Conservation (phyloP, 2,329 filamentous ascomycete genomes). For the Fusarium tricinctum region DNA sequence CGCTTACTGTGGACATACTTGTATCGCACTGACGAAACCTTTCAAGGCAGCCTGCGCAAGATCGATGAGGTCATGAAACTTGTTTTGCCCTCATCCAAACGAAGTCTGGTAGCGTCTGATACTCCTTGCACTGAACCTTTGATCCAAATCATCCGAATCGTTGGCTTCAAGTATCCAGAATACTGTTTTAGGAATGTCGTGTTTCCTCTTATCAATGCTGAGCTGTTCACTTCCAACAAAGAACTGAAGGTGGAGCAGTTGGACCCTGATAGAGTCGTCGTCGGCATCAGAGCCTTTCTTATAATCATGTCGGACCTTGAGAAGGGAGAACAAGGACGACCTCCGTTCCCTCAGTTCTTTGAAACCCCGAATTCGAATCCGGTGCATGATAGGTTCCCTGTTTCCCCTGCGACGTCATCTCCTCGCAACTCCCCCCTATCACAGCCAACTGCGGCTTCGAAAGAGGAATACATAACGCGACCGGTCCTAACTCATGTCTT, state of each 20-base stretch:
- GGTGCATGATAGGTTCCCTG: constrained; percentile 64
- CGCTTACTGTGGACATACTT: constrained; percentile 95
- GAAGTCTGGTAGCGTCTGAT: constrained; percentile 86
- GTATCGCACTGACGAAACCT: constrained; percentile 82
- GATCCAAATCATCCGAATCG: constrained; percentile 93
- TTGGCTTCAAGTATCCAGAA: constrained; percentile 93
- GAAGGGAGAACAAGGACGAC: constrained; percentile 80
- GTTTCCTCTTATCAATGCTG: constrained; percentile 95
- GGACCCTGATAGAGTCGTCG: constrained; percentile 96
- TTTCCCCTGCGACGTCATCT: constrained; percentile 57
- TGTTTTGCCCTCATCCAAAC: constrained; percentile 84
- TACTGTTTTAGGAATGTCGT: constrained; percentile 93
- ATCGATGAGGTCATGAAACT: constrained; percentile 91
- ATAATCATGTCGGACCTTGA: constrained; percentile 95
- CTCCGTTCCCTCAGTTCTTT: constrained; percentile 85
- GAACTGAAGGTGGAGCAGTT: constrained; percentile 91
- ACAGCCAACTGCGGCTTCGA: constrained; percentile 47
- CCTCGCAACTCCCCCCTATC: constrained; percentile 51
- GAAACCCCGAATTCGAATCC: constrained; percentile 53
- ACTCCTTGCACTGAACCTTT: constrained; percentile 87
- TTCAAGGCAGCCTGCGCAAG: constrained; percentile 78
- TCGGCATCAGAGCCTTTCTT: constrained; percentile 94
- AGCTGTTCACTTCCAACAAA: constrained; percentile 81
- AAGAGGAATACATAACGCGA: constrained; percentile 76
- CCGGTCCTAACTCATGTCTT: constrained; percentile 74